These are phyloP conservation scores for Tetragonia tetragonoides DNA, from an alignment of 148 eudicot species.

Conservation along the genomic window DNA sequence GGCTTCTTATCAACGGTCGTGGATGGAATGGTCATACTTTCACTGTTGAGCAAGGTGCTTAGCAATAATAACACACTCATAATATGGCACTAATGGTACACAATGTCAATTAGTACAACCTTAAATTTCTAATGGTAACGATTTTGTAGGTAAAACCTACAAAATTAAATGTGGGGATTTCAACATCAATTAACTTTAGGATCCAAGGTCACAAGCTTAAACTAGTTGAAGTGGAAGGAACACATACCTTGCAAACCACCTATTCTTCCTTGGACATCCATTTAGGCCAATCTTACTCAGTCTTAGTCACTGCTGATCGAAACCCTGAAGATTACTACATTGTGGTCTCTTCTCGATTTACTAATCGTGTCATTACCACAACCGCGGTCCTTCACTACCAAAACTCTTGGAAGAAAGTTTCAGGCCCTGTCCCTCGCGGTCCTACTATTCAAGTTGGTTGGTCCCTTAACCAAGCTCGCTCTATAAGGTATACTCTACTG, in stretches of 20 bases:
- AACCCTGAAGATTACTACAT: slow-evolving; percentile 75
- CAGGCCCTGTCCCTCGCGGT: slow-evolving; percentile 67
- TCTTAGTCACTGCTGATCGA: slow-evolving; percentile 80
- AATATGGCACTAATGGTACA: too few species aligned
- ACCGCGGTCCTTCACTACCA: slow-evolving; percentile 82
- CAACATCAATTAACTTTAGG: slow-evolving; percentile 86
- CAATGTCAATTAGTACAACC: too few species aligned
- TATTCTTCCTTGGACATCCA: slow-evolving; percentile 78
- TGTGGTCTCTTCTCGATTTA: slow-evolving; percentile 74
- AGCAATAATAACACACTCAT: not conserved
- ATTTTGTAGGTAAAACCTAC: slow-evolving; percentile 68
- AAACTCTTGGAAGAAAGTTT: slow-evolving; percentile 63
- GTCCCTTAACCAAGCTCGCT: slow-evolving; percentile 75
- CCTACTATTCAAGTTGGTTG: slow-evolving; percentile 64
- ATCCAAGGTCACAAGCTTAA: slow-evolving; percentile 87
- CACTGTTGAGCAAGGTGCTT: slow-evolving; percentile 67
- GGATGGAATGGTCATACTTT: slow-evolving; percentile 93
- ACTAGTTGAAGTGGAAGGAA: slow-evolving; percentile 85
- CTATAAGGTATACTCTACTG: slow-evolving; percentile 54
- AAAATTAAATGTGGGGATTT: slow-evolving; percentile 83
- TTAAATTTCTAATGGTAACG: not conserved
- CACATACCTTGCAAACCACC: slow-evolving; percentile 72
- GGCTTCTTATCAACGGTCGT: slow-evolving; percentile 88
- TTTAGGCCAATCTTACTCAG: slow-evolving; percentile 85
- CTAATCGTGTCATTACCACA: slow-evolving; percentile 57